phyloP scores from a whole-genome alignment of 1,284 basidiomycete genomes.

The Naganishia sp. region DNA sequence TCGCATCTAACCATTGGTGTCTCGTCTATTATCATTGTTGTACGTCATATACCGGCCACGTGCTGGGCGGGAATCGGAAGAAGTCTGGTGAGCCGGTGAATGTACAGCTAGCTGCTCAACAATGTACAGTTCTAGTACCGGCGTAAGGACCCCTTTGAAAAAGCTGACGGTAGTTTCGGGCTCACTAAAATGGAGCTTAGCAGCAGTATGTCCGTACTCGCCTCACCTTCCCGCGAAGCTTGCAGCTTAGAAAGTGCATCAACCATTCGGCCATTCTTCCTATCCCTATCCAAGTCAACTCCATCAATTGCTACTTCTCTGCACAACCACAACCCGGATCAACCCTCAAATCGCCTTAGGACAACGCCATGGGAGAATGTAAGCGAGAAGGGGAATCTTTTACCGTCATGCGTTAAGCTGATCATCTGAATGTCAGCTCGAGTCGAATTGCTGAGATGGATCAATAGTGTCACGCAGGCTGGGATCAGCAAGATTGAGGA shows the following conservation, averaged over 20 bases:
- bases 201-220: neutral
- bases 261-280: slow-evolving; percentile 4
- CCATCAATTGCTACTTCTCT: too few relatives aligned
- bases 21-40: neutral
- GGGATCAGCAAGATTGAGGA: slow-evolving; percentile 94
- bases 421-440: slow-evolving; percentile 53
- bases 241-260: slow-evolving; percentile 11
- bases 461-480: slow-evolving; percentile 87
- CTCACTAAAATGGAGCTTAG: too few relatives aligned
- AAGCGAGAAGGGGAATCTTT: neutral
- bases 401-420: neutral
- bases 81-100: too few relatives aligned
- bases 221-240: neutral
- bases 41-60: slow-evolving; percentile 2
- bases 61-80: neutral
- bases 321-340: neutral
- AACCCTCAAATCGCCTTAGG: neutral
- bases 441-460: slow-evolving; percentile 87
- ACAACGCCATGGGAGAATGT: slow-evolving; percentile 24
- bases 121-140: too few relatives aligned
- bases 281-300: too few relatives aligned
- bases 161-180: too few relatives aligned
- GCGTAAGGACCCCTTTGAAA: too few relatives aligned
- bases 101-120: too few relatives aligned
- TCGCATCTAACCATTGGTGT: neutral